Evolutionary conservation across 805 yeast genomes (phyloP).

Genomic region (Yarrowia alimentaria): DNA sequence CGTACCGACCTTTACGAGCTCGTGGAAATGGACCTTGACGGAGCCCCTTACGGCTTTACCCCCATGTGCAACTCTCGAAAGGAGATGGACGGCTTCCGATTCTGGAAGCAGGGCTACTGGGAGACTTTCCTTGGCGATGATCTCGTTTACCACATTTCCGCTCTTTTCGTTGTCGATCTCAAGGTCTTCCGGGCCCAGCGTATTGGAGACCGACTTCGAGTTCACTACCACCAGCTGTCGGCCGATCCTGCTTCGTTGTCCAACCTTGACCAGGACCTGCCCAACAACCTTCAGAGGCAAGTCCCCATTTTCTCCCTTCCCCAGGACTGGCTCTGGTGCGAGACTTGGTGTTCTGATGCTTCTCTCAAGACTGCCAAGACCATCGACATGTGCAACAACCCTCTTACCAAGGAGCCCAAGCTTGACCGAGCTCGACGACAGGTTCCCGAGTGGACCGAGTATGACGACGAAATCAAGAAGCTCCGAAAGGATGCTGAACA

Average conservation of each 20-base stretch:
- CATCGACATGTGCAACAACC: slow-evolving; percentile 81
- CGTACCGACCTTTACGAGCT: slow-evolving; percentile 72
- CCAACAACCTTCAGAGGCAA: slow-evolving; percentile 75
- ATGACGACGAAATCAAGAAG: slow-evolving; percentile 54
- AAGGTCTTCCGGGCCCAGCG: slow-evolving; percentile 57
- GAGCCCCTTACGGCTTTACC: slow-evolving; percentile 81
- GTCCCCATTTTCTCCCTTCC: slow-evolving; percentile 72
- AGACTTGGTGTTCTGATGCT: slow-evolving; percentile 82
- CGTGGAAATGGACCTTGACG: slow-evolving; percentile 64
- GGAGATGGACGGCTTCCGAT: slow-evolving; percentile 81
- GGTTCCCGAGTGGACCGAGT: slow-evolving; percentile 72
- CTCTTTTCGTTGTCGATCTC: slow-evolving; percentile 79
- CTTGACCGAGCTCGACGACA: slow-evolving; percentile 71
- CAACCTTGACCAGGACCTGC: slow-evolving; percentile 87
- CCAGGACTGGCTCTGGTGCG: slow-evolving; percentile 91
- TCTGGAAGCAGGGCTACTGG: slow-evolving; percentile 97
- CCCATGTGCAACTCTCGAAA: slow-evolving; percentile 81
- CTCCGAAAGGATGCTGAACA: slow-evolving; percentile 30
- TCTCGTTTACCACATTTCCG: slow-evolving; percentile 74
- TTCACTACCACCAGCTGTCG: slow-evolving; percentile 79
- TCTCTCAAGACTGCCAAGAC: slow-evolving; percentile 63
- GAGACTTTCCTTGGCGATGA: slow-evolving; percentile 54
- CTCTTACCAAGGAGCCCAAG: slow-evolving; percentile 76
- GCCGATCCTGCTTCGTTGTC: slow-evolving; percentile 75
- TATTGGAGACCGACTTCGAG: slow-evolving; percentile 79